Evolutionary conservation across 495 filamentous ascomycete genomes (phyloP), one percentile per base, ranked within the genome.

Genomic region (Physcia stellaris): DNA sequence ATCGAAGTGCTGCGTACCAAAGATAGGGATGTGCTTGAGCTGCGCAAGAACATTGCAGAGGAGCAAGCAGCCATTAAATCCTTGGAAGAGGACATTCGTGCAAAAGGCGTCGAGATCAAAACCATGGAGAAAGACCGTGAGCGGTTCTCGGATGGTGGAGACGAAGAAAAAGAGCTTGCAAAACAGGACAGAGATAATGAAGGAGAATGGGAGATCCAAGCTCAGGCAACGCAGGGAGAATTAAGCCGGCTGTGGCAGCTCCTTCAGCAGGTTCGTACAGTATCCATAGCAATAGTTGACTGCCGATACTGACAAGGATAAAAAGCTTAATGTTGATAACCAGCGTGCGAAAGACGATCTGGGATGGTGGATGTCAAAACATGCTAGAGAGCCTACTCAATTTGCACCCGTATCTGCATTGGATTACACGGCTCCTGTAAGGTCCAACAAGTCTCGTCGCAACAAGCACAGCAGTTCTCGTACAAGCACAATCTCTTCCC

Each of bases 51-150:
- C 42, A 68, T 71, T 35, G 59, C 59, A 7, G 59, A 69, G 40
- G 71, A 76, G 44, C 61, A 69, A 22, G 45, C 54, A 4, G 55
- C 57, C 13, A 68, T 77, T 55, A 77, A 70, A 39, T 46, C 49
- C 9, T 60, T 80, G 26, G 75, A 81, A 37, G 75, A 80, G 34
- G 67, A 71, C 35, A 72, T 79, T 23, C 70, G 73, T 42, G 64
- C 73, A 26, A 75, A 67, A 41, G 73, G 71, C 20, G 64, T 63
- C 12, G 66, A 70, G 22, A 68, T 79, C 50, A 79, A 80, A 58
- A 61, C 65, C 32, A 60, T 80, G 2, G 77, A 81, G 45, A 73
- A 76, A 18, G 66, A 72, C 34, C 59, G 77, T 3, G 73, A 81
- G 41, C 66, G 76, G 18, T 61, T 73, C 35, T 59, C 66, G 35